phyloP scores from a whole-genome alignment of 2,329 filamentous ascomycete species.

The Hypoxylon sp. region DNA sequence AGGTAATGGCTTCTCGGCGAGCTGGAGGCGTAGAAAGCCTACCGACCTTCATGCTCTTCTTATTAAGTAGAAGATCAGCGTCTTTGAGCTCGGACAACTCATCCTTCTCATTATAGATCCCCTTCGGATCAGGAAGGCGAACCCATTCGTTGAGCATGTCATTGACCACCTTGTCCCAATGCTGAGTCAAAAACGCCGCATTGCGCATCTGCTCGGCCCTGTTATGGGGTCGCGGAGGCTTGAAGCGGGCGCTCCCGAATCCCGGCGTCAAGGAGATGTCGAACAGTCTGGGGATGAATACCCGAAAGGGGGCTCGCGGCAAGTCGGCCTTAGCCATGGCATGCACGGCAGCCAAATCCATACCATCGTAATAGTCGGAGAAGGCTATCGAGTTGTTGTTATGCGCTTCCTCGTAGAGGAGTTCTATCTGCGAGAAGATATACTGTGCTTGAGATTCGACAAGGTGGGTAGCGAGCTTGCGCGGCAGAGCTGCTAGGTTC shows the following conservation, averaged over 20 bases:
- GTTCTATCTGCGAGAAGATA: conserved; percentile 64
- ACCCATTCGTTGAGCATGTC: conserved; percentile 62
- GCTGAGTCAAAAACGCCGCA: conserved; percentile 64
- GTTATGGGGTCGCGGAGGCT: conserved; percentile 62
- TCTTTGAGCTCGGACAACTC: conserved; percentile 43
- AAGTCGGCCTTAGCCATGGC: conserved; percentile 36
- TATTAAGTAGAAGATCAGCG: conserved; percentile 39
- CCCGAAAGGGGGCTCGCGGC: conserved; percentile 59
- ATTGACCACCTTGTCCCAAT: conserved; percentile 66
- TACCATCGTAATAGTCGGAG: conserved; percentile 60
- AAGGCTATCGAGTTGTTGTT: conserved; percentile 62
- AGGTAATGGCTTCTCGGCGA: conserved; percentile 61
- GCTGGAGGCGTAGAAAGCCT: conserved; percentile 55
- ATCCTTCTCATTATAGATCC: conserved; percentile 35
- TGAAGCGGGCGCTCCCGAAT: conserved; percentile 62
- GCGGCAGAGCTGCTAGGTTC: conserved; percentile 65
- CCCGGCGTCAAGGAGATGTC: conserved; percentile 70
- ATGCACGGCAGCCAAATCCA: conserved; percentile 45
- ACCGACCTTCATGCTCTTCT: conserved; percentile 30
- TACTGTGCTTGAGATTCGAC: conserved; percentile 58
- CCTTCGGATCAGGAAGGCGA: conserved; percentile 50
- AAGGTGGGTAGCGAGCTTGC: conserved; percentile 56
- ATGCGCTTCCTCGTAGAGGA: conserved; percentile 62
- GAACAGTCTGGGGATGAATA: conserved; percentile 67
- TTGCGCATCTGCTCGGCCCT: conserved; percentile 69